Evolutionary conservation across 345 rosid species (phyloP), one percentile per base, ranked within the genome.

Genomic region (Eutrema yunnanense): DNA sequence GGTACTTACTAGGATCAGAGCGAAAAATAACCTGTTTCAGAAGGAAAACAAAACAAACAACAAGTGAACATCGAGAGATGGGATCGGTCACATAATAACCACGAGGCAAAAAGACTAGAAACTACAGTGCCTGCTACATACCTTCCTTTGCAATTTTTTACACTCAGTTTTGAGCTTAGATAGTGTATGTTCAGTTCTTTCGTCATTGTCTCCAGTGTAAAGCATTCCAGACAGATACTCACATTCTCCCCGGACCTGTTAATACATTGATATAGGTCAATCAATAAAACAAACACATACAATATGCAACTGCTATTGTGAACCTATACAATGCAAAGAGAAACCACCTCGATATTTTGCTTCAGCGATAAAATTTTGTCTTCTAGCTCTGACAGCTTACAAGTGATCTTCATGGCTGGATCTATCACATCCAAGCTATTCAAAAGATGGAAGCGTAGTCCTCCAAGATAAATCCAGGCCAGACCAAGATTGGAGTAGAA

Each of bases 181-280:
- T 46, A 88, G 62, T n/a, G 67, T 54, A 34, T 70, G 73, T 61
- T 72, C 67, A 66, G 81, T 84, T 64, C 79, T 83, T 53, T 79
- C 65, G 64, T 86, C 81, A 77, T 73, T 77, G 65, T 72, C 79
- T 63, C 79, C 83, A 41, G 85, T 69, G 27, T 83, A 81, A 58
- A 68, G 78, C 79, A 81, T 63, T 78, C 97, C 98, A 40, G 92
- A 85, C 43, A 89, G 69, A 78, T 88, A 82, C 65, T 86, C 79
- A 72, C 96, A 89, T 80, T 94, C 90, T 78, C 78, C 74, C 38
- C 93, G 95, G 49, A 91, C 92, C 98, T 94, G 77, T 56, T 71
- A 62, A 29, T 22, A 68, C 30, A 65, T 49, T 63, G 42, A 64
- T 19, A 50, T 12, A 19, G 52, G 56, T 50, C 54, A 56, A 59